Conservation (phyloP, 768 basidiomycete genomes). For the Suillus hirtellus region DNA sequence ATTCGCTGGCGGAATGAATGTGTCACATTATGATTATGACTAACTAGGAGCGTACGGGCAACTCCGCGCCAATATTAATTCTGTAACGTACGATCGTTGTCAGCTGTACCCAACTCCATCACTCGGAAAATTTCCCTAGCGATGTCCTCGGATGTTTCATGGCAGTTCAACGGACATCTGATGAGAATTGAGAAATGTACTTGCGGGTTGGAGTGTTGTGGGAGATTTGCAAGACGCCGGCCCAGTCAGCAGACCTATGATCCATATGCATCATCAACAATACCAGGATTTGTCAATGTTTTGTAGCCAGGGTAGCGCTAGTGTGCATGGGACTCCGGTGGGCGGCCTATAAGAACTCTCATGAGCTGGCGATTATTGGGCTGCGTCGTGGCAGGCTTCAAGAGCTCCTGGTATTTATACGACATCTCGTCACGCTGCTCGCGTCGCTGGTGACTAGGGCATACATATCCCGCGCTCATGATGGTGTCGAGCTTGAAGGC, state of each 20-base stretch:
- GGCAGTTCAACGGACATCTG: background rate
- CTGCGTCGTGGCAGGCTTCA: background rate
- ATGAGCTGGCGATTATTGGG: background rate
- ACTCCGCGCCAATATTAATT: too few species aligned
- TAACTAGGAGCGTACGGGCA: background rate
- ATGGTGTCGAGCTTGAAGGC: slow-evolving; percentile 32
- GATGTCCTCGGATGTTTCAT: background rate
- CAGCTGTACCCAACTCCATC: too few species aligned
- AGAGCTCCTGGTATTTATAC: background rate
- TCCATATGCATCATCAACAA: background rate
- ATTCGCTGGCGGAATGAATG: background rate
- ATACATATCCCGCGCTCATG: background rate
- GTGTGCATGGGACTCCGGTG: too few species aligned
- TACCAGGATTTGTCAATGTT: background rate
- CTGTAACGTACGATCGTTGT: too few species aligned
- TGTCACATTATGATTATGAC: background rate
- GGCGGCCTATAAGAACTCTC: slow-evolving; percentile 3
- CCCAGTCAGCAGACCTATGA: slow-evolving; percentile 1
- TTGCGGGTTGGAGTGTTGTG: too few species aligned
- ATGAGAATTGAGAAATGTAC: too few species aligned
- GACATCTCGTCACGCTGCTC: background rate
- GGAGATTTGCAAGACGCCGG: background rate
- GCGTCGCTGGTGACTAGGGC: background rate
- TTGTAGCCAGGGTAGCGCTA: background rate
- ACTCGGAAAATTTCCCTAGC: background rate